Evolutionary conservation across 192 early-diverging fungal genomes (phyloP), one percentile per base, ranked within the genome.

Genomic region (Linnemannia hyalina): DNA sequence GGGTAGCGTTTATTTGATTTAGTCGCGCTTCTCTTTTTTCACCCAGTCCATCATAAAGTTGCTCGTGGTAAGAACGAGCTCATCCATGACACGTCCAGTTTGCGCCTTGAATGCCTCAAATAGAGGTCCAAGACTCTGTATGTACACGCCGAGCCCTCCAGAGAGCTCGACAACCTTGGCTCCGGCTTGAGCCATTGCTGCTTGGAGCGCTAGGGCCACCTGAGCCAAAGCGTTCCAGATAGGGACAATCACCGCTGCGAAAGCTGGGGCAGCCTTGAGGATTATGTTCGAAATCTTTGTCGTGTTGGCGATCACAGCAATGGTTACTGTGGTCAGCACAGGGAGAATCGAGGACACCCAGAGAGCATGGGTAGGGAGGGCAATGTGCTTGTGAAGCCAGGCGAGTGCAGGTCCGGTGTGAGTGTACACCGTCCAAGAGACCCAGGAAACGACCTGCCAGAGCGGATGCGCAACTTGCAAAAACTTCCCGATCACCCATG

Each of bases 21-120:
- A 85, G 22, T 85, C 83, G 35, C 83, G 83, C 38, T 81, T 86
- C 40, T 86, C 79, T 20, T 81, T 73, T 68, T 86, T 86, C 32
- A 73, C 84, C 84, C 84, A 86, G 76, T 81, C 79, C 75, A 86
- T 78, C 84, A 86, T 86, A 74, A 77, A 55, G 41, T 77, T 81
- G 49, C 70, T 78, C 2, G 42, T 70, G 0, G 80, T 23, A 6
- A 74, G 47, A 6, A 86, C 84, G 9, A 77, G 18, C 41, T 81
- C 84, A 29, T 86, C 84, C 60, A 81, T 73, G 20, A 70, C 32
- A 15, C 36, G 57, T 0, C 75, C 80, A 41, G 75, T 54, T 16
- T 78, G 78, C 20, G 40, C 70, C 74, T 86, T 86, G 49, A 80
- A 78, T 1, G 22, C 69, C 29, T 86, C 75, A 22, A 86, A 76